phyloP scores from a whole-genome alignment of 129 eudicot genomes.

The Flaveria linearis region DNA sequence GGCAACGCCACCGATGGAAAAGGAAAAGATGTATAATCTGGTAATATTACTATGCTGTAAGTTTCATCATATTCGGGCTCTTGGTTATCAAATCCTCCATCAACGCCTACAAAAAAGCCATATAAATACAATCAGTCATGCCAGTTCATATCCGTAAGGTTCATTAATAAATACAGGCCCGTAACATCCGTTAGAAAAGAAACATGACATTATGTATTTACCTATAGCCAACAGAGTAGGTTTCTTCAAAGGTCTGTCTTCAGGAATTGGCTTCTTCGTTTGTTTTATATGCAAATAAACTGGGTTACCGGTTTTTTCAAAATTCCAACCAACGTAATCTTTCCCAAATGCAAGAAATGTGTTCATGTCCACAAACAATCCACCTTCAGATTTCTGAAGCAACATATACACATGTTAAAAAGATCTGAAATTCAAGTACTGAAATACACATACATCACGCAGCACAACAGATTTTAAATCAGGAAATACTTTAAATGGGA shows the following conservation, averaged over 20 bases:
- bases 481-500: slow-evolving; percentile 3
- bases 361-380: slow-evolving; percentile 83
- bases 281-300: slow-evolving; percentile 87
- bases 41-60: slow-evolving; percentile 66
- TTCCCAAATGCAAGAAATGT: slow-evolving; percentile 93
- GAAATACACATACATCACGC: slow-evolving; percentile 5
- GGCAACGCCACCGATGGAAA: slow-evolving; percentile 92
- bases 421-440: neutral
- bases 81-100: slow-evolving; percentile 87
- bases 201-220: slow-evolving; percentile 21
- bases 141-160: neutral
- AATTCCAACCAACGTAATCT: slow-evolving; percentile 85
- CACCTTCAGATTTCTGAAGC: slow-evolving; percentile 89
- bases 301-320: slow-evolving; percentile 78
- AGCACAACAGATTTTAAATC: neutral
- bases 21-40: slow-evolving; percentile 62
- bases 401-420: slow-evolving; percentile 14
- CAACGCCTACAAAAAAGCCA: slow-evolving; percentile 55
- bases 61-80: slow-evolving; percentile 74
- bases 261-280: slow-evolving; percentile 73
- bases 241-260: slow-evolving; percentile 90
- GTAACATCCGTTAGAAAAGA: neutral
- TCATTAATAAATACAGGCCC: neutral
- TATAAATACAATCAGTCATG: neutral
- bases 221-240: slow-evolving; percentile 96